A percentile compares a stretch with the other conserved stretches of the same genome.
phyloP scores from a whole-genome alignment of 345 rosid genomes.

The Dovyalis caffra region DNA sequence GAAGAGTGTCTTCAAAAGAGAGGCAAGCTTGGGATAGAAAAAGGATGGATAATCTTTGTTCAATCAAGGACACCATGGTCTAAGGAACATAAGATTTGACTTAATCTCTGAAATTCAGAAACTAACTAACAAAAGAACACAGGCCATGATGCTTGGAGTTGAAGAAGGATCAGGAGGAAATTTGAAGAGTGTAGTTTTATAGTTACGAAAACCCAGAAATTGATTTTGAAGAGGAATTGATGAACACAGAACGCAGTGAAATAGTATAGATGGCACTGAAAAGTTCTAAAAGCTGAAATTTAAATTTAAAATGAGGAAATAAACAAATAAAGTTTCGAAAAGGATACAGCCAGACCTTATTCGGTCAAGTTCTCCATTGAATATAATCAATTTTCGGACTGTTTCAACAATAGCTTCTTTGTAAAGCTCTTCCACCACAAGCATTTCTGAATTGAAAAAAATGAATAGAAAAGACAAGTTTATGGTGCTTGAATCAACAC shows the following conservation, averaged over 20 bases:
- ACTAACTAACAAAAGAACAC: no score
- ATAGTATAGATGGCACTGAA: no score
- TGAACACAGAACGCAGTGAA: background rate
- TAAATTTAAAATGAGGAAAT: no score
- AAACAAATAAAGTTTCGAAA: conserved; percentile 3
- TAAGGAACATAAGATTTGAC: conserved; percentile 1
- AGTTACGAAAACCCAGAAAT: background rate
- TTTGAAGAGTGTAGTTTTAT: no score
- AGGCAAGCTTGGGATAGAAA: conserved; percentile 91
- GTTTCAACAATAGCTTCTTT: conserved; percentile 73
- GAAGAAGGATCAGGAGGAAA: background rate
- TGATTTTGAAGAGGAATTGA: background rate
- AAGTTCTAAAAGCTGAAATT: background rate
- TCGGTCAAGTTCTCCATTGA: conserved; percentile 94
- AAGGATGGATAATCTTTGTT: conserved; percentile 79
- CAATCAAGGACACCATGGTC: conserved; percentile 35
- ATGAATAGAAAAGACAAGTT: conserved; percentile 4
- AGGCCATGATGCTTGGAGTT: background rate
- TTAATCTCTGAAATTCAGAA: no score
- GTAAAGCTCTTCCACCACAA: conserved; percentile 95
- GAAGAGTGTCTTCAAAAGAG: conserved; percentile 66
- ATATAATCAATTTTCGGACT: conserved; percentile 61
- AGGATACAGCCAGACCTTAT: conserved; percentile 98
- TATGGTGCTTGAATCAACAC: conserved; percentile 4
- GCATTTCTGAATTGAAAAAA: conserved; percentile 70